These are phyloP conservation scores for Cyclospora cayetanensis DNA, from an alignment of 169 alveolate genomes.

Conservation along the genomic window DNA sequence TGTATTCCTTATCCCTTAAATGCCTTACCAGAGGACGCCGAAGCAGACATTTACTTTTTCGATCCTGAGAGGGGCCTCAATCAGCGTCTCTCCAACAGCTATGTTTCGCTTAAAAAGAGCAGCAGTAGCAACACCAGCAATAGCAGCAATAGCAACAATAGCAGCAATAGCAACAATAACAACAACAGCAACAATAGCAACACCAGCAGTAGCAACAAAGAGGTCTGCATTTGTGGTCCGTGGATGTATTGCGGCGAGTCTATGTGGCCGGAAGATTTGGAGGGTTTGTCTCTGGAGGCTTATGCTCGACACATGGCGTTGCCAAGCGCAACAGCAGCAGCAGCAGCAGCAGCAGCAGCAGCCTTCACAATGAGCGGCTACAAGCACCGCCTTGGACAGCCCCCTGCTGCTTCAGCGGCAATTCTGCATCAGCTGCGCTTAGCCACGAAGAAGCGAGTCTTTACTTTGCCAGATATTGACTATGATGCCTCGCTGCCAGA, in stretches of 20 bases:
- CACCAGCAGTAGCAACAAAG: background rate
- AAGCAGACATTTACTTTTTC: background rate
- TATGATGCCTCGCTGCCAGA: background rate
- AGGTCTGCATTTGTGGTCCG: background rate
- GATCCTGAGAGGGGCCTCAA: background rate
- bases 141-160: background rate
- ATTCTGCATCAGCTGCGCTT: background rate
- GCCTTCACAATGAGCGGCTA: background rate
- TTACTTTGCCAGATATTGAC: background rate
- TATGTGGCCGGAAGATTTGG: background rate
- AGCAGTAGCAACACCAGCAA: background rate
- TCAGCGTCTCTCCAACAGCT: background rate
- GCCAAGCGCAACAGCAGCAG: conserved; percentile 10
- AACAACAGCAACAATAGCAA: background rate
- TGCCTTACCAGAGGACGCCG: background rate
- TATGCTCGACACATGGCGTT: background rate
- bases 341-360: conserved; percentile 1
- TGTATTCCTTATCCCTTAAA: background rate
- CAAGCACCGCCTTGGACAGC: background rate
- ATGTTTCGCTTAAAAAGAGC: background rate
- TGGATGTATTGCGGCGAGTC: background rate
- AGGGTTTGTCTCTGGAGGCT: background rate
- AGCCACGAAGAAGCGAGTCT: background rate
- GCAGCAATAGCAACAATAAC: background rate
- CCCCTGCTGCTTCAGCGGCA: background rate